Evolutionary conservation across 768 basidiomycete genomes (phyloP).

Genomic region (Auricularia sp.): DNA sequence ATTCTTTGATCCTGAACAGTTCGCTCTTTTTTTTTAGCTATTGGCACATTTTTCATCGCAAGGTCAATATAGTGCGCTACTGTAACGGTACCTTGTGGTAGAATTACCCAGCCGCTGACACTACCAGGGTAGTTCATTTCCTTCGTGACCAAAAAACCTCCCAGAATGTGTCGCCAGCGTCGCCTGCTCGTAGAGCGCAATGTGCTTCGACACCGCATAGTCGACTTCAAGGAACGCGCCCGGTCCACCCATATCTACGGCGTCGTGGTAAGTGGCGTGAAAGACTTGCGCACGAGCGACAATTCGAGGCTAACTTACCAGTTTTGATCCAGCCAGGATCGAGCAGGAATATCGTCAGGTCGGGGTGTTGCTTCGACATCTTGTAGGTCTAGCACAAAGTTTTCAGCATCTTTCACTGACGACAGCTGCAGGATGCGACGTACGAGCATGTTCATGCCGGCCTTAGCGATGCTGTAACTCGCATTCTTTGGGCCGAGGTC

Average conservation of each 20-base stretch:
- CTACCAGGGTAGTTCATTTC: conserved; percentile 23
- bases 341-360: conserved; percentile 22
- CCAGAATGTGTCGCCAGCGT: conserved; percentile 19
- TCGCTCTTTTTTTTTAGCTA: no score
- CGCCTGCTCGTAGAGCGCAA: conserved; percentile 18
- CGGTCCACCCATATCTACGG: conserved; percentile 26
- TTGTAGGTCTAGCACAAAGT: conserved; percentile 24
- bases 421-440: conserved; percentile 1
- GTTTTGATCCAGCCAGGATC: conserved; percentile 34
- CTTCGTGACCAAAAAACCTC: conserved; percentile 22
- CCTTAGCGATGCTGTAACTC: conserved; percentile 29
- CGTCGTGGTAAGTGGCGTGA: neutral
- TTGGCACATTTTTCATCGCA: no score
- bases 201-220: conserved; percentile 20
- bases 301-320: conserved; percentile 11
- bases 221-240: conserved; percentile 20
- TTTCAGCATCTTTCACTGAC: neutral
- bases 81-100: no score
- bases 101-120: no score
- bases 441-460: conserved; percentile 32
- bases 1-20: no score
- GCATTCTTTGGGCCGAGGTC: conserved; percentile 19
- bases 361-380: conserved; percentile 23
- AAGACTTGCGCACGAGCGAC: neutral
- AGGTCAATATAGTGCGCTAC: no score